Percentiles rank a stretch among this genome's conserved stretches.
These are phyloP conservation scores for Cutaneotrichosporon dermatis DNA, from an alignment of 1,284 basidiomycete species.

Conservation along the genomic window DNA sequence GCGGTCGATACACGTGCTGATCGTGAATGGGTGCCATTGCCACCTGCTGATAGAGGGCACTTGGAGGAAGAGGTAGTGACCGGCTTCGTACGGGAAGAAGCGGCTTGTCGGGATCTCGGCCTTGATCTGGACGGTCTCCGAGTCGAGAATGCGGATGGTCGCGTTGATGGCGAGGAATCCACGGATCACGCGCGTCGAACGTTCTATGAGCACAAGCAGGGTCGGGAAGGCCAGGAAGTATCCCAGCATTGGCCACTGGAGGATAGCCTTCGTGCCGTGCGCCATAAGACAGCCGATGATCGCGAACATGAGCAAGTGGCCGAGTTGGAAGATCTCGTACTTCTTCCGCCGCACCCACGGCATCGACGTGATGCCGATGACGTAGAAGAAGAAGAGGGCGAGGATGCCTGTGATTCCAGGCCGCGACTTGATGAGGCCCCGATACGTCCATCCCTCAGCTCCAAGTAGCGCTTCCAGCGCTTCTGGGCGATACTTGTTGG, in stretches of 20 bases:
- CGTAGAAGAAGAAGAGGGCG: conserved; percentile 26
- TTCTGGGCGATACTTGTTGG: conserved; percentile 13
- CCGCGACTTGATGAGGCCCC: conserved; percentile 15
- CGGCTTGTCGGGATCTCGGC: conserved; percentile 17
- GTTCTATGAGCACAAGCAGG: conserved; percentile 27
- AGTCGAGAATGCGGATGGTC: conserved; percentile 25
- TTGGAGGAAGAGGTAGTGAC: conserved; percentile 32
- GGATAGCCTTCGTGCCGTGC: conserved; percentile 25
- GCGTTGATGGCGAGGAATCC: conserved; percentile 25
- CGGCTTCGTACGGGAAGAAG: conserved; percentile 25
- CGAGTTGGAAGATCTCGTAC: conserved; percentile 32
- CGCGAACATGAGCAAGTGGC: conserved; percentile 33
- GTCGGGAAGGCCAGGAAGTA: conserved; percentile 37
- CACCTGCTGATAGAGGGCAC: conserved; percentile 21
- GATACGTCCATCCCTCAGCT: conserved; percentile 15
- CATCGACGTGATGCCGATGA: conserved; percentile 17
- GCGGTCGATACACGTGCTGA: conserved; percentile 22
- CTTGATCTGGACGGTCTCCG: conserved; percentile 25
- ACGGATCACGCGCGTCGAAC: conserved; percentile 12
- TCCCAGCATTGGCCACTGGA: conserved; percentile 33
- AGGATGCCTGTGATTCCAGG: conserved; percentile 26
- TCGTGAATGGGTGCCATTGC: conserved; percentile 35
- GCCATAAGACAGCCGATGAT: conserved; percentile 30
- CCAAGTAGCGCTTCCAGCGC: conserved; percentile 19
- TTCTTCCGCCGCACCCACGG: conserved; percentile 23